Conservation (phyloP, 2,329 filamentous ascomycete species). For the Pestalotiopsis sp. region DNA sequence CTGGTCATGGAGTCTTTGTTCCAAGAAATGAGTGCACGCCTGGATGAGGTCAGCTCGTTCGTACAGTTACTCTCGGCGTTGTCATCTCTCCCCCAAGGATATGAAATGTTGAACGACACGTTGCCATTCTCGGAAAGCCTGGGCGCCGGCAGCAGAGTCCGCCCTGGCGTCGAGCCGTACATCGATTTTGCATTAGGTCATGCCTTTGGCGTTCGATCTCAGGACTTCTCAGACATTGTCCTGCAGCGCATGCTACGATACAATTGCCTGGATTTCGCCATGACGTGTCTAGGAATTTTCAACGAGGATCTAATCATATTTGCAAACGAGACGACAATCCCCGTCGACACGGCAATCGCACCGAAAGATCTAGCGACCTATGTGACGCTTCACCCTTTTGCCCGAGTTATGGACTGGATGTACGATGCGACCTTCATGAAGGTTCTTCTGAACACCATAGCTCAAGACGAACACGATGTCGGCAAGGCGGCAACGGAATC, state of each 20-base stretch:
- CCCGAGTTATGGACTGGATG: conserved; percentile 96
- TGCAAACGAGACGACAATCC: conserved; percentile 75
- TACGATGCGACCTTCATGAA: conserved; percentile 89
- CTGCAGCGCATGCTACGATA: conserved; percentile 76
- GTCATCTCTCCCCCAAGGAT: conserved; percentile 64
- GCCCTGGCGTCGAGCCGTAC: conserved; percentile 88
- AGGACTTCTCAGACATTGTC: conserved; percentile 64
- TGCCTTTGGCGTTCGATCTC: conserved; percentile 69
- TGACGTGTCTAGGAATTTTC: conserved; percentile 79
- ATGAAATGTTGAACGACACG: conserved; percentile 67
- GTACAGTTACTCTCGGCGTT: conserved; percentile 76
- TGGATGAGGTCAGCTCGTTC: conserved; percentile 86
- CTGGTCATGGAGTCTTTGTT: conserved; percentile 65
- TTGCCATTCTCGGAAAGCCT: conserved; percentile 87
- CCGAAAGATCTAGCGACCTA: conserved; percentile 78
- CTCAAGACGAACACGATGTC: conserved; percentile 74
- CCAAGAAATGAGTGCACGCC: conserved; percentile 72
- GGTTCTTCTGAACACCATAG: conserved; percentile 75
- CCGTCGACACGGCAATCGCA: conserved; percentile 74
- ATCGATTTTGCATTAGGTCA: conserved; percentile 87
- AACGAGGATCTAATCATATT: conserved; percentile 92
- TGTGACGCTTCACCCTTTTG: conserved; percentile 86
- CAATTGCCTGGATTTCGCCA: conserved; percentile 82
- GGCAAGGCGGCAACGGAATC: conserved; percentile 75
- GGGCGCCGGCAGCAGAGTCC: conserved; percentile 71